phyloP scores from a whole-genome alignment of 2,329 filamentous ascomycete species.

The Cercospora janseana region DNA sequence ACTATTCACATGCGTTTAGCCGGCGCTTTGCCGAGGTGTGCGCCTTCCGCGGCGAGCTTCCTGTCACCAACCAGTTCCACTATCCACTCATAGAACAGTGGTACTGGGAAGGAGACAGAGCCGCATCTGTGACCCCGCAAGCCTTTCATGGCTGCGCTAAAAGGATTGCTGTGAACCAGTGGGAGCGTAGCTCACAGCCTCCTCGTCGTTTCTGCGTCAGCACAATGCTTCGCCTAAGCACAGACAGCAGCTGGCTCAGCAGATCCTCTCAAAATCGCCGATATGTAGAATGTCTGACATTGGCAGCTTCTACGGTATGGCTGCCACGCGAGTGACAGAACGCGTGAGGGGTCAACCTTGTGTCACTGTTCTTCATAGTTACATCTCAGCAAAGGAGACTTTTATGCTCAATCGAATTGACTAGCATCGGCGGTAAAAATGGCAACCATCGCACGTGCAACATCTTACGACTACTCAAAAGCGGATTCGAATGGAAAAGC shows the following conservation, averaged over 20 bases:
- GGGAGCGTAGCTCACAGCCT: constrained; percentile 10
- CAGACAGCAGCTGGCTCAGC: constrained; percentile 1
- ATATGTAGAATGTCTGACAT: constrained; percentile 7
- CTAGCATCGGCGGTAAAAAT: constrained; percentile 3
- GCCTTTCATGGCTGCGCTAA: too few relatives aligned
- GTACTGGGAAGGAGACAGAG: background rate
- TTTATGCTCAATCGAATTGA: background rate
- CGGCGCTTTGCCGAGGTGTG: constrained; percentile 10
- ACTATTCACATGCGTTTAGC: constrained; percentile 11
- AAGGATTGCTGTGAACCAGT: too few relatives aligned
- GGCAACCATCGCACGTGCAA: background rate
- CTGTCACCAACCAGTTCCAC: background rate
- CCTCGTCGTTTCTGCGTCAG: constrained; percentile 5
- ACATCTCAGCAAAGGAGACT: background rate
- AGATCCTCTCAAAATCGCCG: constrained; percentile 9
- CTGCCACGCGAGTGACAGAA: constrained; percentile 4
- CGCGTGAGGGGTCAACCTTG: constrained; percentile 1
- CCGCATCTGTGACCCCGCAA: constrained; percentile 3
- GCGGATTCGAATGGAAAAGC: background rate
- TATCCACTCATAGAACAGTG: background rate
- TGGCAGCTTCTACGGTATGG: constrained; percentile 1
- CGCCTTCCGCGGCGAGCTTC: constrained; percentile 3
- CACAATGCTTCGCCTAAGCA: background rate
- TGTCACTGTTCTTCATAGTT: constrained; percentile 4
- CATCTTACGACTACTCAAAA: background rate